Evolutionary conservation across 768 basidiomycete species (phyloP).

Genomic region (Asterophora parasitica): DNA sequence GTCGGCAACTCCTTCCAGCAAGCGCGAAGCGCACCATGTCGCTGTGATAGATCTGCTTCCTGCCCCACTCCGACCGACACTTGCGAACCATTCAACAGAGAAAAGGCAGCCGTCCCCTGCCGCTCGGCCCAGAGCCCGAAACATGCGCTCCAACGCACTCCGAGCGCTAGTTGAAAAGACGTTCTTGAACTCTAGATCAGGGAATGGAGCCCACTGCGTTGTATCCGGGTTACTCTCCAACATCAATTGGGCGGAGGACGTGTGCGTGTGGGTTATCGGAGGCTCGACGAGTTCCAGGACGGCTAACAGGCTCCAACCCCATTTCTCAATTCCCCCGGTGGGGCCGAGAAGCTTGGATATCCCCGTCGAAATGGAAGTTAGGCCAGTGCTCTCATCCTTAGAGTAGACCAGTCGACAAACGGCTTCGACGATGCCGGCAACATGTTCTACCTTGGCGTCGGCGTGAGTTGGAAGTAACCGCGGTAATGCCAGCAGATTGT

Average conservation of each 20-base stretch:
- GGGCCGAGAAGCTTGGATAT: slow-evolving; percentile 73
- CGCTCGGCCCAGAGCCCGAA: slow-evolving; percentile 65
- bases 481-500: slow-evolving; percentile 68
- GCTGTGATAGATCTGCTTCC: slow-evolving; percentile 56
- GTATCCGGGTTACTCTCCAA: slow-evolving; percentile 46
- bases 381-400: slow-evolving; percentile 18
- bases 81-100: slow-evolving; percentile 79
- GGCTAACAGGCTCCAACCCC: slow-evolving; percentile 84
- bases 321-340: slow-evolving; percentile 80
- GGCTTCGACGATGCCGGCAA: slow-evolving; percentile 63
- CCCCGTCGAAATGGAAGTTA: slow-evolving; percentile 44
- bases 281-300: slow-evolving; percentile 72
- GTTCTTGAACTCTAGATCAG: slow-evolving; percentile 54
- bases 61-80: slow-evolving; percentile 42
- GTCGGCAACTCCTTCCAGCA: slow-evolving; percentile 68
- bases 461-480: slow-evolving; percentile 64
- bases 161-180: slow-evolving; percentile 47
- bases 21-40: slow-evolving; percentile 76
- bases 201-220: slow-evolving; percentile 43
- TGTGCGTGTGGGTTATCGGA: slow-evolving; percentile 40
- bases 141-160: slow-evolving; percentile 61
- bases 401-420: slow-evolving; percentile 50
- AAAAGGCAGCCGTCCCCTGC: slow-evolving; percentile 67
- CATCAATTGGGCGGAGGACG: slow-evolving; percentile 49
- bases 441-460: slow-evolving; percentile 70